These are phyloP conservation scores for Boletus tomentosulus DNA, from an alignment of 768 basidiomycete species.

Conservation along the genomic window DNA sequence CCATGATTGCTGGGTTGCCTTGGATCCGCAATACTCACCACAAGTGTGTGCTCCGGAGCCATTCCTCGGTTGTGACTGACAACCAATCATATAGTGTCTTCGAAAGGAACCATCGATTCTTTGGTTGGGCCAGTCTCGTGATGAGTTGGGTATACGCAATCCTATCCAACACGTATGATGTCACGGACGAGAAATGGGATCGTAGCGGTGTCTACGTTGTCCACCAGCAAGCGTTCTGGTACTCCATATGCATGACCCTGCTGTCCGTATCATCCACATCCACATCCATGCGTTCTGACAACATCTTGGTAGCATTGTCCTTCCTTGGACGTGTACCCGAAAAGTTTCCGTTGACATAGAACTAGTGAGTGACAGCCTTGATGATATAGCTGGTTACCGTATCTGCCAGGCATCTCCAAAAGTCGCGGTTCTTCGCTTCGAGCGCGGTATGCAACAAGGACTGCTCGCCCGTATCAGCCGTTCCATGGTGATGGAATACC, in stretches of 20 bases:
- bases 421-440: slow-evolving; percentile 74
- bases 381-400: slow-evolving; percentile 1
- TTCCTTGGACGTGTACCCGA: slow-evolving; percentile 75
- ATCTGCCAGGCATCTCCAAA: slow-evolving; percentile 64
- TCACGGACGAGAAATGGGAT: slow-evolving; percentile 52
- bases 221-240: slow-evolving; percentile 76
- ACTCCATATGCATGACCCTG: slow-evolving; percentile 64
- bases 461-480: slow-evolving; percentile 71
- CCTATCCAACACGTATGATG: slow-evolving; percentile 59
- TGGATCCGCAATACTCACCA: slow-evolving; percentile 80
- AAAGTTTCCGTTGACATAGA: slow-evolving; percentile 73
- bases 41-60: slow-evolving; percentile 47
- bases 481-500: slow-evolving; percentile 73
- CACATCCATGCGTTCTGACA: background rate
- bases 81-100: slow-evolving; percentile 49
- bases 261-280: slow-evolving; percentile 44
- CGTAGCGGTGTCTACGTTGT: slow-evolving; percentile 50
- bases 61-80: background rate
- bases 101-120: slow-evolving; percentile 75
- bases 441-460: slow-evolving; percentile 83
- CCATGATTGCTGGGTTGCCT: slow-evolving; percentile 64
- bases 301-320: slow-evolving; percentile 45
- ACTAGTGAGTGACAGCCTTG: slow-evolving; percentile 44
- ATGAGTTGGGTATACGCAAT: slow-evolving; percentile 65
- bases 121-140: slow-evolving; percentile 65